Evolutionary conservation across 2,329 filamentous ascomycete genomes (phyloP), one percentile per base, ranked within the genome.

Genomic region (Colletotrichum coccodes): DNA sequence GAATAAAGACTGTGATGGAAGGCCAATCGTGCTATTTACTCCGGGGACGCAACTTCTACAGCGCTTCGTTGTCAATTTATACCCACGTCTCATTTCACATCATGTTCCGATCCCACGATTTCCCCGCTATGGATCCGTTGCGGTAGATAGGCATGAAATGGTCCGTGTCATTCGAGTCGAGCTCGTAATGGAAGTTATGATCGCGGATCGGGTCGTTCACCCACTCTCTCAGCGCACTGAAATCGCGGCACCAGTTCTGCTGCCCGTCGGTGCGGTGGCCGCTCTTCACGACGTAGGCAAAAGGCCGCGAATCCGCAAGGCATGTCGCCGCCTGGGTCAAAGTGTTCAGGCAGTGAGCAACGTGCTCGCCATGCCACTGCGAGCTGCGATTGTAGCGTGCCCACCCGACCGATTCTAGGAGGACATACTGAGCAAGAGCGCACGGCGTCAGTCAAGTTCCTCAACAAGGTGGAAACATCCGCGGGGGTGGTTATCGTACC

Each of bases 311-410:
- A 34, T 57, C 53, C 21, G 53, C 36, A 34, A 57, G 53, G 53
- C 53, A 57, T 23, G 53, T 57, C 36, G 53, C 53, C 53, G 53
- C 53, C 36, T 57, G 53, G 34, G 53, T 57, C 36, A 57, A 12
- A 21, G 53, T 57, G 36, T 57, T 57, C 34, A 57, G 53, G 53
- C 53, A 57, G 38, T 57, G 53, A 21, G 53, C 53, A 30, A 57
- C 42, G 36, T 57, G 53, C 14, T 57, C 53, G 36, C 53, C 53
- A 16, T 57, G 14, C 53, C 53, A 57, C 53, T 57, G 53, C 23
- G 53, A 57, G 36, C 12, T 21, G 18, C 54, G 52, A 12, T 56
- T 56, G 32, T 56, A 32, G 30, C 52, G 18, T 38, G 52, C 52
- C 52, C 52, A 56, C 16, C 52, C 52, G 21, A 56, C 52, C 30